Conservation (phyloP, 1,139 yeast genomes). For the Yamadazyma atmosphaerica region DNA sequence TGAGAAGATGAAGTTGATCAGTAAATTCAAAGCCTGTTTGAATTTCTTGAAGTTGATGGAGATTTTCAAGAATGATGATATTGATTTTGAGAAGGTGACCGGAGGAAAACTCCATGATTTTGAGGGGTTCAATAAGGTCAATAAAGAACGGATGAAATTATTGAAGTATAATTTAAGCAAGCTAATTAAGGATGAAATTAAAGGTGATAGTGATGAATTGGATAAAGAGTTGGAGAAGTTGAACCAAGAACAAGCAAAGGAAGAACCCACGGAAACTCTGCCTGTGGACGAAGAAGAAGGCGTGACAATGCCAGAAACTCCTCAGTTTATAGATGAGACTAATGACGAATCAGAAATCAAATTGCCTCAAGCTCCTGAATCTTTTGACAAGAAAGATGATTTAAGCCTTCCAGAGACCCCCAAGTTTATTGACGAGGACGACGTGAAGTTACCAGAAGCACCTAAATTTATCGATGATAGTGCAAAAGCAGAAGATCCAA, state of each 20-base stretch:
- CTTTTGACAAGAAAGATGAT: conserved; percentile 8
- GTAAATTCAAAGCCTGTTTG: conserved; percentile 39
- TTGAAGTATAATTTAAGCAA: conserved; percentile 42
- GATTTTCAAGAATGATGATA: conserved; percentile 26
- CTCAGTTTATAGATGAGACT: conserved; percentile 12
- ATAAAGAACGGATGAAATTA: conserved; percentile 36
- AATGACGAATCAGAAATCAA: conserved; percentile 8
- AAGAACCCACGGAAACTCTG: conserved; percentile 7
- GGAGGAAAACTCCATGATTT: conserved; percentile 31
- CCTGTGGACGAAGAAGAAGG: neutral
- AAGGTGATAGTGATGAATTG: conserved; percentile 30
- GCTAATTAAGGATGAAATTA: conserved; percentile 38
- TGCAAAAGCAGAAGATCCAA: conserved; percentile 6
- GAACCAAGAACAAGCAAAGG: conserved; percentile 4
- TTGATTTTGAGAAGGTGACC: conserved; percentile 33
- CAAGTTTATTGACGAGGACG: conserved; percentile 11
- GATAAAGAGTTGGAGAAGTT: conserved; percentile 25
- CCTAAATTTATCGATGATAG: conserved; percentile 14
- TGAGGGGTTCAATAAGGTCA: conserved; percentile 27
- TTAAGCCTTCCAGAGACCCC: conserved; percentile 14
- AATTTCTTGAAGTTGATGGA: conserved; percentile 33
- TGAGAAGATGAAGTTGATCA: conserved; percentile 25
- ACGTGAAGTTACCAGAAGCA: conserved; percentile 10
- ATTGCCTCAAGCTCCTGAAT: conserved; percentile 20
- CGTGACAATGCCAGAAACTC: conserved; percentile 16